A percentile compares a stretch with the other conserved stretches of the same genome.
phyloP scores from a whole-genome alignment of 169 alveolate genomes.

The Eimeria sp. region DNA sequence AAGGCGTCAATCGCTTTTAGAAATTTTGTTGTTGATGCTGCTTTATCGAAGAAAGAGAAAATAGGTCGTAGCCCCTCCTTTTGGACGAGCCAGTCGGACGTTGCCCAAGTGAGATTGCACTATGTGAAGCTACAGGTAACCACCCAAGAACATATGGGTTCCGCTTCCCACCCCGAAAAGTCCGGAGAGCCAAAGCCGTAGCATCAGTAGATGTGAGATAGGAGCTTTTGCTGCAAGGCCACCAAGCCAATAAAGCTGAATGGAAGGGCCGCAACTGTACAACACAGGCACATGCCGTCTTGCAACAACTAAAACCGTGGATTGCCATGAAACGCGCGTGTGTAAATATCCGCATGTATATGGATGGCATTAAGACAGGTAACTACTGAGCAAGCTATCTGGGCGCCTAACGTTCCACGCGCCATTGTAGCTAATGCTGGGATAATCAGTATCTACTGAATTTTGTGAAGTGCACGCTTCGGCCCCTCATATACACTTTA shows the following conservation, averaged over 20 bases:
- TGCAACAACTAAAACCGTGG: not conserved
- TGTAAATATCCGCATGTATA: not conserved
- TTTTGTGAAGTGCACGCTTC: not conserved
- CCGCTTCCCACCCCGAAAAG: not conserved
- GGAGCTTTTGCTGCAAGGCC: not conserved
- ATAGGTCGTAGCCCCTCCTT: not conserved
- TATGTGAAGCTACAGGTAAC: not conserved
- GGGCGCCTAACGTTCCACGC: not conserved
- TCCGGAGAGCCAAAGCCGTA: not conserved
- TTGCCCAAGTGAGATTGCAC: not conserved
- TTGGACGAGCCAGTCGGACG: not conserved
- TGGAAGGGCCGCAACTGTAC: not conserved
- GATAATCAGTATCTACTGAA: not conserved
- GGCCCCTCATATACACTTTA: not conserved
- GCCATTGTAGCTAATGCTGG: not conserved
- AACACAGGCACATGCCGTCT: not conserved
- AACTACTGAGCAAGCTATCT: not conserved
- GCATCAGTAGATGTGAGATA: not conserved
- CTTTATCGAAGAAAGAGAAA: not conserved
- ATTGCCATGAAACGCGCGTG: not conserved
- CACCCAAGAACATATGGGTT: not conserved
- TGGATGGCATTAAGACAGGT: not conserved
- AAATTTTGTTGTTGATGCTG: not conserved
- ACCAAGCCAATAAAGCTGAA: not conserved
- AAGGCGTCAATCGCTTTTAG: not conserved